A percentile compares a stretch with the other conserved stretches of the same genome.
Conservation (phyloP, 2,329 filamentous ascomycete species). For the Colletotrichum theobromicola region DNA sequence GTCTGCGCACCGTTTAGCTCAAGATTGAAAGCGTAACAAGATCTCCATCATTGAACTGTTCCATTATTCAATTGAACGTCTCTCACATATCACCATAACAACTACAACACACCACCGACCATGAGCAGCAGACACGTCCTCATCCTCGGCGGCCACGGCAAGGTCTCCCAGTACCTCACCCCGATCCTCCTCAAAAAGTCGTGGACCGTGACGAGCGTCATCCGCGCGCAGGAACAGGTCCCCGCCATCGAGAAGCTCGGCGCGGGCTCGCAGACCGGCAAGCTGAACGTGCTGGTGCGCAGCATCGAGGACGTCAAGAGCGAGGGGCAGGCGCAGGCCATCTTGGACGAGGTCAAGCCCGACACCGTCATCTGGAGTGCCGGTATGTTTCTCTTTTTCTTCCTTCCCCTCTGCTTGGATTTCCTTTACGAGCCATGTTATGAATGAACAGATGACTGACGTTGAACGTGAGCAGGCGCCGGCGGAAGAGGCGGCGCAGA, state of each 20-base stretch:
- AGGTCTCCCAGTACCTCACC: conserved; percentile 76
- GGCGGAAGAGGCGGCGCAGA: conserved; percentile 64
- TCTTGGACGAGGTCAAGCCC: conserved; percentile 65
- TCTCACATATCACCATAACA: not conserved
- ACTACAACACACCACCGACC: not conserved
- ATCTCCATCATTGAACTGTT: not conserved
- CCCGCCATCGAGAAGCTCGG: conserved; percentile 67
- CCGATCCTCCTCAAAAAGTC: conserved; percentile 75
- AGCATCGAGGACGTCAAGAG: conserved; percentile 74
- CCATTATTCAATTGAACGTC: not conserved
- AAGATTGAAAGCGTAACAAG: not conserved
- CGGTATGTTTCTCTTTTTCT: too few relatives aligned
- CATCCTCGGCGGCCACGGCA: conserved; percentile 82
- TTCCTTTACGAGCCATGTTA: too few relatives aligned
- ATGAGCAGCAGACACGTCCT: conserved; percentile 61
- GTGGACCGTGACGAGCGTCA: conserved; percentile 80
- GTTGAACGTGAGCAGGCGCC: conserved; percentile 43
- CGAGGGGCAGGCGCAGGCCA: conserved; percentile 63
- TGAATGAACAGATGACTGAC: not conserved
- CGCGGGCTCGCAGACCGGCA: conserved; percentile 59
- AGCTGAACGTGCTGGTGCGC: conserved; percentile 71
- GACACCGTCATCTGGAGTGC: conserved; percentile 75
- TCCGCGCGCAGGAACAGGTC: conserved; percentile 75
- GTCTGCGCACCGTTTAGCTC: not conserved
- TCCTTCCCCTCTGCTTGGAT: too few relatives aligned